Base-by-base conservation (phyloP, 2,329 filamentous ascomycete species). In the Colletotrichum sp. region DNA sequence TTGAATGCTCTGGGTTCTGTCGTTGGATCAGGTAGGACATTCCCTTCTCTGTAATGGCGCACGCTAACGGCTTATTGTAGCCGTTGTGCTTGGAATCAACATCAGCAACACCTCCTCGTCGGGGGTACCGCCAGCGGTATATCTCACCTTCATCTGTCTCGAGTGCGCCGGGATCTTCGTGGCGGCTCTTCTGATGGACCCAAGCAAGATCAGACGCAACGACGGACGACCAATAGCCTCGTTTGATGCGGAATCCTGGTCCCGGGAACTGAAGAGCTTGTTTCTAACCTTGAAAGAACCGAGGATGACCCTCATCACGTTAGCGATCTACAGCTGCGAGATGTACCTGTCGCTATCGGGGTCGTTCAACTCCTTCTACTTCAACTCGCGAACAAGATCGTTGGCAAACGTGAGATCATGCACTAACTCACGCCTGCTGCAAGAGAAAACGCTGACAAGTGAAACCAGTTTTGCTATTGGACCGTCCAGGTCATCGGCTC, bases 361-460 rank as follows among this genome's bases (percentile, higher is more conserved):
- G 16, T 59, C 55, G 5, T 59, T 59, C 55, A 59, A 59, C 55
- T 59, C 55, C 8, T 59, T 59, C 25, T 59, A 59, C 15, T 59
- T 28, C 5, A 59, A 28, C 0, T 59, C 55, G 8, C 11, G 55
- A 1, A 59, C 55, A 16, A 59, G 55, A 59, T 59, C 55, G 1
- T 28, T 59, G 25, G 55, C 55, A 59, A 59, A 59, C 25, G 55
- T 59, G 27, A 59, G 55, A 25, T 1, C 16, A 19, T 5, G 36
- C 36, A 1, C 15, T 28, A 3, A 11, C 27, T 1, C 22, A 59
- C n/a, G 0, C 55, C 55, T 13, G n/a, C 11, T 0, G n/a, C 25
- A 28, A 19, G 27, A 11, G 3, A 3, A 9, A 19, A 28, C 3
- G 16, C 55, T 59, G 2, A 59, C 22, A 19, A 28, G 8, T 25